Evolutionary conservation across 208 protist genomes (phyloP).

Genomic region (Trypanosoma mega): DNA sequence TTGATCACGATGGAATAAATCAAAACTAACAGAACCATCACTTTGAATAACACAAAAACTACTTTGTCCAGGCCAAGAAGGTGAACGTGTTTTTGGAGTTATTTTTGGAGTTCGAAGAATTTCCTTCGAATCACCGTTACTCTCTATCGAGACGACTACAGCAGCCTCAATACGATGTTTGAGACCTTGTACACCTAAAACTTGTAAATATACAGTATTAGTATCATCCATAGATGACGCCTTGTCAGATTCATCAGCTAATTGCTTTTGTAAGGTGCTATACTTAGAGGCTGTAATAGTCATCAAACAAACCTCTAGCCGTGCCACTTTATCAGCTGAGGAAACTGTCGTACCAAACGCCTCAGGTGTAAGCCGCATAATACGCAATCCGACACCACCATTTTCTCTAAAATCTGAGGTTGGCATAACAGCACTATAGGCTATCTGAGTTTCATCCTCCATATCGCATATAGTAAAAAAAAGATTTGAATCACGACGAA

Average conservation of each 20-base stretch:
- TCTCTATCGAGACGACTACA: slow-evolving; percentile 47
- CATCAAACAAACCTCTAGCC: slow-evolving; percentile 63
- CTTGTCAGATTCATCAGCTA: slow-evolving; percentile 23
- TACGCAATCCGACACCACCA: slow-evolving; percentile 58
- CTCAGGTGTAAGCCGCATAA: slow-evolving; percentile 36
- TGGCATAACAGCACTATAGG: slow-evolving; percentile 54
- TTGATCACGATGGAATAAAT: slow-evolving; percentile 68
- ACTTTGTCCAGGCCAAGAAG: slow-evolving; percentile 60
- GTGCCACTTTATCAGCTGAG: slow-evolving; percentile 20
- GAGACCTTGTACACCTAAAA: slow-evolving; percentile 64
- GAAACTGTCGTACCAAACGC: neutral
- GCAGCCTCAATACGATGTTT: slow-evolving; percentile 81
- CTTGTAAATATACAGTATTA: slow-evolving; percentile 57
- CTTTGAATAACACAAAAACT: slow-evolving; percentile 48
- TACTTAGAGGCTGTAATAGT: slow-evolving; percentile 68
- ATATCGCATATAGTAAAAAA: slow-evolving; percentile 67
- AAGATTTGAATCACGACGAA: slow-evolving; percentile 57
- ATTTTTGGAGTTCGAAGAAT: slow-evolving; percentile 61
- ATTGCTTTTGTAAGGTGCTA: slow-evolving; percentile 49
- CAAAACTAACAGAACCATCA: slow-evolving; percentile 62
- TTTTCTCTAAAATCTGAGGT: slow-evolving; percentile 54
- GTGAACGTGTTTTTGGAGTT: slow-evolving; percentile 66
- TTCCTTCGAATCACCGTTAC: slow-evolving; percentile 33
- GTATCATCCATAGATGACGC: slow-evolving; percentile 26
- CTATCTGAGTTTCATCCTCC: slow-evolving; percentile 30